phyloP scores from a whole-genome alignment of 106 monocot species.

The Triglochin maritima region DNA sequence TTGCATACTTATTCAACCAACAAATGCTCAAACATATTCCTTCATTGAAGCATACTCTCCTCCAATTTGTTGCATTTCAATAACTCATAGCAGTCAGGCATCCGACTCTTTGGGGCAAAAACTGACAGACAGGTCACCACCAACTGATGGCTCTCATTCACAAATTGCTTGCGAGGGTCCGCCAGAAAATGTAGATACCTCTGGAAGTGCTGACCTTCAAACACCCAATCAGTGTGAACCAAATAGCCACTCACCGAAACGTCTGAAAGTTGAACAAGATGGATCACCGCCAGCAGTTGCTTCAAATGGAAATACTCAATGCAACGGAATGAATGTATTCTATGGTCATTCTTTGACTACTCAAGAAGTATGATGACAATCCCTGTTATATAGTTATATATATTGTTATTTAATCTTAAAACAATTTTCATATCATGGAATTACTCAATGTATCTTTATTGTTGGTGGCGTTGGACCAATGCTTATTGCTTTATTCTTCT shows the following conservation, averaged over 20 bases:
- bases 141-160: slow-evolving; percentile 20
- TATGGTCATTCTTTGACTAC: neutral
- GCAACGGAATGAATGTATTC: slow-evolving; percentile 4
- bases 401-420: too few relatives aligned
- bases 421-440: too few relatives aligned
- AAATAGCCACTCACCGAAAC: slow-evolving; percentile 24
- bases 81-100: slow-evolving; percentile 31
- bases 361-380: neutral
- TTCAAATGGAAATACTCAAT: slow-evolving; percentile 16
- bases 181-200: slow-evolving; percentile 10
- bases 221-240: slow-evolving; percentile 13
- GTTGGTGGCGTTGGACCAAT: too few relatives aligned
- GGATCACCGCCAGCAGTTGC: slow-evolving; percentile 7
- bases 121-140: slow-evolving; percentile 3
- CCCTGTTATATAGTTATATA: too few relatives aligned
- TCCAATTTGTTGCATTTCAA: slow-evolving; percentile 78
- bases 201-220: slow-evolving; percentile 10
- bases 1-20: slow-evolving; percentile 40
- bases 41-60: slow-evolving; percentile 70
- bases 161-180: slow-evolving; percentile 14
- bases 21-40: slow-evolving; percentile 39
- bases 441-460: too few relatives aligned
- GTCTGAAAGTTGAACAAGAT: slow-evolving; percentile 23
- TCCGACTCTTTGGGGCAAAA: slow-evolving; percentile 20
- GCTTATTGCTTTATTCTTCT: too few relatives aligned